Conservation (phyloP, 306 rosid genomes). For the Cucumis cinereus region DNA sequence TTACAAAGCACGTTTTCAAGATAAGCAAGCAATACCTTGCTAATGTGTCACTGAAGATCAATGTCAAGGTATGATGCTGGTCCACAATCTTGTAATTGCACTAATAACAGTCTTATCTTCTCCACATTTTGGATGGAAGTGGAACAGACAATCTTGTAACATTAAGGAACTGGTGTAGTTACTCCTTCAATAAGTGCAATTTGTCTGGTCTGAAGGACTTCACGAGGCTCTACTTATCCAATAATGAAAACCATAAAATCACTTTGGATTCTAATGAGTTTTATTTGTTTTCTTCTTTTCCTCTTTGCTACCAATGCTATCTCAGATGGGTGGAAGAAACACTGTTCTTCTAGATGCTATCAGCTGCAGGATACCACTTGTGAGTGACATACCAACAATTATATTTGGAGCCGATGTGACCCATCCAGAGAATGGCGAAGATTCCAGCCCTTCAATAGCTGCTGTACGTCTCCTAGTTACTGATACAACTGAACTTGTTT, state of each 20-base stretch:
- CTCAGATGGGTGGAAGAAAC: slow-evolving; percentile 97
- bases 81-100: background rate
- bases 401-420: slow-evolving; percentile 94
- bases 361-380: slow-evolving; percentile 89
- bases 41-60: slow-evolving; percentile 83
- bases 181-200: background rate
- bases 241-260: background rate
- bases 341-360: slow-evolving; percentile 90
- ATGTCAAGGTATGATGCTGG: slow-evolving; percentile 59
- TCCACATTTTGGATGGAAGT: background rate
- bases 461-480: slow-evolving; percentile 36
- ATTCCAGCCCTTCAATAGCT: slow-evolving; percentile 85
- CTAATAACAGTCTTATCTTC: background rate
- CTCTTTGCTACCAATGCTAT: background rate
- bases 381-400: slow-evolving; percentile 85
- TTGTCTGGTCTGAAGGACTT: background rate
- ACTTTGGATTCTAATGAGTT: background rate
- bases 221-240: background rate
- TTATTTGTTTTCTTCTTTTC: slow-evolving; percentile 3
- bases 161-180: background rate
- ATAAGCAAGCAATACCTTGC: slow-evolving; percentile 85
- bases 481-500: background rate
- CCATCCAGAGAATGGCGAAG: slow-evolving; percentile 95
- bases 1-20: slow-evolving; percentile 84
- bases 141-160: background rate